Base-by-base conservation (phyloP, 768 basidiomycete species). In the Boletus insuetus region DNA sequence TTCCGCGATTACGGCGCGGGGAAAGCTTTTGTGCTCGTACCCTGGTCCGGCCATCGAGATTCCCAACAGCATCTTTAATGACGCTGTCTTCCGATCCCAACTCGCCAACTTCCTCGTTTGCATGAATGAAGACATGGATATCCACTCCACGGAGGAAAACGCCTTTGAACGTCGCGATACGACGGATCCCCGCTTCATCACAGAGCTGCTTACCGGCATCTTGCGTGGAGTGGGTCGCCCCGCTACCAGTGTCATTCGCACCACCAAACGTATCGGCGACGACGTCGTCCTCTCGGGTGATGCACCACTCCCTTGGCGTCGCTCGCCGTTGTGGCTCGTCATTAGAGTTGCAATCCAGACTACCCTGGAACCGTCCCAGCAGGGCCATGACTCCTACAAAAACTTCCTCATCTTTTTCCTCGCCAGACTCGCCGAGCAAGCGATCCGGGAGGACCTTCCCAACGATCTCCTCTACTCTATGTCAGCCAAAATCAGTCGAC, bases 401-500 rank as follows among this genome's bases (percentile, higher is more conserved):
- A 11, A 35, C 3, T 83, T 83, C 64, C 75, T 82, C 61, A 40
- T 76, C 2, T 81, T 72, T 46, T 65, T 81, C 47, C 60, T 76
- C 35, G 59, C 72, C 6, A 38, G 58, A 22, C 52, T 70, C 3
- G 58, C 76, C 3, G 34, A 62, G 3, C 26, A 61, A 4, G 69
- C 67, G 4, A 47, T 67, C 1, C 45, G 56, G 1, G 13, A 2
- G 0, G 46, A 64, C 11, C 40, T 61, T 13, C 40, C 56, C 6
- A 65, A 53, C 38, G 66, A 76, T 34, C 13, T 74, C 3, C 61
- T 76, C 8, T 62, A 63, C 16, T 65, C 34, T 31, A 69, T 71
- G 62, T 65, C 61, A 1, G 37, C 58, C 19, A 73, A 72, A 16
- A 58, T 65, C 44, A 56, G 55, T 40, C 68, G 64, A n/a, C 64